Evolutionary conservation across 2,329 filamentous ascomycete genomes (phyloP).

Genomic region (Coleophoma eucalyptorum): DNA sequence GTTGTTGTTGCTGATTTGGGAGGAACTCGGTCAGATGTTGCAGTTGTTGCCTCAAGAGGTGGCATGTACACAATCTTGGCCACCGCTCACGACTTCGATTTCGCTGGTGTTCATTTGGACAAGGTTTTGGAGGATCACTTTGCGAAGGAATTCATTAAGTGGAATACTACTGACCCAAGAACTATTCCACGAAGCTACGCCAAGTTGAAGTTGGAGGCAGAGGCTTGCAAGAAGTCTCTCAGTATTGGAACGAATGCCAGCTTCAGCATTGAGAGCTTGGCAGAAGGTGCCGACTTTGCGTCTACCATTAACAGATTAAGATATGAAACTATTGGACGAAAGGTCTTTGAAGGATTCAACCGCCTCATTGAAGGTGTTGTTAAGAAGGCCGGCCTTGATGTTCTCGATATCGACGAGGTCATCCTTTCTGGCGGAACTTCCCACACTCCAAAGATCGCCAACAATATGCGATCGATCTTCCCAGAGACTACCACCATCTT

Average conservation of each 20-base stretch:
- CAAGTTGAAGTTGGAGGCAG: slow-evolving; percentile 88
- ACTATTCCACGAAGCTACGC: slow-evolving; percentile 77
- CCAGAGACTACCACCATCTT: slow-evolving; percentile 73
- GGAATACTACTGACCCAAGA: slow-evolving; percentile 80
- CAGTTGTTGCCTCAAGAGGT: slow-evolving; percentile 84
- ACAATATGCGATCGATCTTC: slow-evolving; percentile 77
- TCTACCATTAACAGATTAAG: slow-evolving; percentile 89
- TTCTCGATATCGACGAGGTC: slow-evolving; percentile 91
- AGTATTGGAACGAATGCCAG: slow-evolving; percentile 83
- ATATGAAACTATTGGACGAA: slow-evolving; percentile 84
- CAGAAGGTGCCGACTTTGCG: slow-evolving; percentile 86
- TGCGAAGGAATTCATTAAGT: slow-evolving; percentile 98
- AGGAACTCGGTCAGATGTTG: slow-evolving; percentile 86
- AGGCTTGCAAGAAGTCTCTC: slow-evolving; percentile 87
- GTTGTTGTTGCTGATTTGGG: slow-evolving; percentile 90
- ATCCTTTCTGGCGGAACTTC: slow-evolving; percentile 89
- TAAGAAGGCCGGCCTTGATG: slow-evolving; percentile 88
- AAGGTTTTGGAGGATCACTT: slow-evolving; percentile 93
- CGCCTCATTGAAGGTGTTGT: slow-evolving; percentile 79
- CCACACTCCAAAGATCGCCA: slow-evolving; percentile 89
- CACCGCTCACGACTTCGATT: slow-evolving; percentile 93
- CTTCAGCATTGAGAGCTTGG: slow-evolving; percentile 89
- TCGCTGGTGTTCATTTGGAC: slow-evolving; percentile 81
- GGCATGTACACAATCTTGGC: slow-evolving; percentile 96
- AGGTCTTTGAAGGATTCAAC: slow-evolving; percentile 86